Conservation (phyloP, 2,329 filamentous ascomycete species). For the Cordyceps farinosa region DNA sequence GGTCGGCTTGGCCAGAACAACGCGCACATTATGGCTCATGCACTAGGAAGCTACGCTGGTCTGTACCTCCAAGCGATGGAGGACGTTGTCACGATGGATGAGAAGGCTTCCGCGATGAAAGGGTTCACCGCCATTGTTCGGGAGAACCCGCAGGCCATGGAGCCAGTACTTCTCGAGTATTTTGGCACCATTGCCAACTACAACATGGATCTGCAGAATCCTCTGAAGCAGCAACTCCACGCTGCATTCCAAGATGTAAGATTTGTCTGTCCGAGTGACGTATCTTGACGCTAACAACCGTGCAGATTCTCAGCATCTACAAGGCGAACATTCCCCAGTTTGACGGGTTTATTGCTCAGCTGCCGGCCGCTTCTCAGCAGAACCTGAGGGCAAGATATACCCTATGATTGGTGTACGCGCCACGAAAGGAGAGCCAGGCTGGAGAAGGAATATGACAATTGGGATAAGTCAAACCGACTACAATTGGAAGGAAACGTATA, state of each 20-base stretch:
- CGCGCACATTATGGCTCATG: conserved; percentile 70
- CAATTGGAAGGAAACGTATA: conserved; percentile 20
- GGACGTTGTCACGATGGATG: conserved; percentile 81
- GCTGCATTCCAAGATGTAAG: conserved; percentile 74
- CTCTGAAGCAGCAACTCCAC: conserved; percentile 62
- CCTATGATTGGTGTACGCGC: conserved; percentile 28
- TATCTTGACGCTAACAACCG: conserved; percentile 7
- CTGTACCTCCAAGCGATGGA: conserved; percentile 79
- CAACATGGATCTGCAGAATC: conserved; percentile 57
- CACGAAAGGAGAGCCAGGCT: background rate
- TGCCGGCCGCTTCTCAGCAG: conserved; percentile 49
- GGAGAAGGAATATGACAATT: background rate
- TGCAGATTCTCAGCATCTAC: conserved; percentile 52
- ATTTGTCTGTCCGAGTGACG: conserved; percentile 15
- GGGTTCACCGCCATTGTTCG: conserved; percentile 84
- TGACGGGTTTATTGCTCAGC: conserved; percentile 49
- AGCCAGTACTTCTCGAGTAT: conserved; percentile 76
- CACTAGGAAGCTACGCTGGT: conserved; percentile 74
- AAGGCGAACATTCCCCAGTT: conserved; percentile 59
- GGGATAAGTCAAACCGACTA: background rate
- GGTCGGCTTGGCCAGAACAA: conserved; percentile 82
- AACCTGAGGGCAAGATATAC: conserved; percentile 47
- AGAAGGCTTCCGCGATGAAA: conserved; percentile 90
- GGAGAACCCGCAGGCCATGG: conserved; percentile 87
- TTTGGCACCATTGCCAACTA: conserved; percentile 82